phyloP scores from a whole-genome alignment of 805 yeast species.

The Yarrowia sp. region DNA sequence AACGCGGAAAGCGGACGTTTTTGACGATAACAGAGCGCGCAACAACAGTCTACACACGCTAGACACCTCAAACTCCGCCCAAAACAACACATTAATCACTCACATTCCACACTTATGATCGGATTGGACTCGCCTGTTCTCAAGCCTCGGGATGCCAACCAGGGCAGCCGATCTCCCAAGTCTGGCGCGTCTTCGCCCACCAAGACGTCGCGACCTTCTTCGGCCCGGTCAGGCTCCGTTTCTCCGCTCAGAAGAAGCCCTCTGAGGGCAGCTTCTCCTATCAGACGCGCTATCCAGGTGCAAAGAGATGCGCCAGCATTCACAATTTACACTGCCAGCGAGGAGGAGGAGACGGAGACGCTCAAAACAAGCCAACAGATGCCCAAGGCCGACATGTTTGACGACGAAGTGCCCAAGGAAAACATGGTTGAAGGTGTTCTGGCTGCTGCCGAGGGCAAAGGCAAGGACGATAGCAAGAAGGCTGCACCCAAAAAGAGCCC shows the following conservation, averaged over 20 bases:
- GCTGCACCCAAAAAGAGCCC: neutral
- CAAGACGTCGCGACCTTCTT: constrained; percentile 2
- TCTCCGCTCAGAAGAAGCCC: constrained; percentile 4
- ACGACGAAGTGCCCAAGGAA: constrained; percentile 25
- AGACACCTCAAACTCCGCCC: neutral
- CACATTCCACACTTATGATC: constrained; percentile 16
- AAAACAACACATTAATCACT: neutral
- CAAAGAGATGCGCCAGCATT: constrained; percentile 18
- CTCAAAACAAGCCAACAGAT: neutral
- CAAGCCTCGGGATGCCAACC: constrained; percentile 20
- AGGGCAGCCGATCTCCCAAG: constrained; percentile 14
- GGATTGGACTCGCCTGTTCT: constrained; percentile 25
- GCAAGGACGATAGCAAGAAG: neutral
- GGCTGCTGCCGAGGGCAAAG: neutral
- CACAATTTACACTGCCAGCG: constrained; percentile 18
- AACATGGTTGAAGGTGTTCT: constrained; percentile 3
- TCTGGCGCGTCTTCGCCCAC: constrained; percentile 13
- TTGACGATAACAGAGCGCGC: neutral
- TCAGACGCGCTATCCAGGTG: constrained; percentile 18
- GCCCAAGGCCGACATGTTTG: constrained; percentile 22
- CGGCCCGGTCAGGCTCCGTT: constrained; percentile 14
- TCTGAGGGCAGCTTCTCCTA: neutral
- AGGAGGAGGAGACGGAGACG: constrained; percentile 14
- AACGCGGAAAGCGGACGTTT: neutral
- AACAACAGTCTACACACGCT: neutral